A percentile compares a stretch with the other conserved stretches of the same genome.
Evolutionary conservation across 2,329 filamentous ascomycete species (phyloP).

Genomic region (Metarhizium humberi): DNA sequence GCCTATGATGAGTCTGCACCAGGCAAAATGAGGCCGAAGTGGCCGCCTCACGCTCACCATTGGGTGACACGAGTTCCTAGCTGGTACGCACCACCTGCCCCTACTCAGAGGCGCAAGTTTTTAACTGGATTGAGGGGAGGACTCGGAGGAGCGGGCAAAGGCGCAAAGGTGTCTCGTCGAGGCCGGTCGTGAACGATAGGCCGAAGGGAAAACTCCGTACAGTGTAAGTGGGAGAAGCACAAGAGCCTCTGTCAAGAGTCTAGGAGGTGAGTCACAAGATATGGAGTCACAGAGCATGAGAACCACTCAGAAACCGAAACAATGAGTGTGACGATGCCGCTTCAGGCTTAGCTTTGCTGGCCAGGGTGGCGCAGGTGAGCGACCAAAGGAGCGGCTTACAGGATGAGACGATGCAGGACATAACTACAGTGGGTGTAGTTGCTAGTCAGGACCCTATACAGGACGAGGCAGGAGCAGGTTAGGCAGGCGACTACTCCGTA

Average conservation of each 20-base stretch:
- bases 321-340: slow-evolving; percentile 1
- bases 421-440: too few species aligned
- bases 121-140: neutral
- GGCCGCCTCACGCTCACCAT: neutral
- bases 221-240: neutral
- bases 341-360: slow-evolving; percentile 2
- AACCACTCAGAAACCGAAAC: slow-evolving; percentile 5
- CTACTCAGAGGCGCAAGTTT: neutral
- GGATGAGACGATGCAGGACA: neutral
- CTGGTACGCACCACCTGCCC: neutral
- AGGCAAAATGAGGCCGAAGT: neutral
- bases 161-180: neutral
- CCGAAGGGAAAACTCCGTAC: neutral
- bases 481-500: neutral
- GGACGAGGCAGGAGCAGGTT: too few species aligned
- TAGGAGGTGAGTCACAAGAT: slow-evolving; percentile 8
- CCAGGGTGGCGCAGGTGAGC: slow-evolving; percentile 3
- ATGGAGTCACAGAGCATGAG: neutral
- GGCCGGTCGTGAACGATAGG: neutral
- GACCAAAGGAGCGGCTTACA: neutral
- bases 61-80: neutral
- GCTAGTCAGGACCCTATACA: too few species aligned
- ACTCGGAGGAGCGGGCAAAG: neutral
- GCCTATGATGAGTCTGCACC: neutral
- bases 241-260: neutral